Evolutionary conservation across 2,329 filamentous ascomycete genomes (phyloP), one percentile per base, ranked within the genome.

Genomic region (Diplodia seriata): DNA sequence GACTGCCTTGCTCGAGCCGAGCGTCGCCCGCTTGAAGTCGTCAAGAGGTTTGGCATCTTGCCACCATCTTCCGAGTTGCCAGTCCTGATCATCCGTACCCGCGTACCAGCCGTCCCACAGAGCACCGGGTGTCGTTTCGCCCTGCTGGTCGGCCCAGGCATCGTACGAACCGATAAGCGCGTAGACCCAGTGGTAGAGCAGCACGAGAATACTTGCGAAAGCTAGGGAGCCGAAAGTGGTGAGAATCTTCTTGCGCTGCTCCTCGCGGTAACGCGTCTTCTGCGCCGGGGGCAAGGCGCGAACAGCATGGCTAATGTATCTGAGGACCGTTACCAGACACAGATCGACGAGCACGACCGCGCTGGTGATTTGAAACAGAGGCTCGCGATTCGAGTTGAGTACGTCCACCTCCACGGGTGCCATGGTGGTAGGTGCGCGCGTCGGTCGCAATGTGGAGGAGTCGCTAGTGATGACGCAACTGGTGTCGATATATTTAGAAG

Each of bases 11-110:
- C 83, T 80, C 61, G 82, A 85, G 72, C 85, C 84, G 7, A 85
- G 80, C 4, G 87, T 78, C 29, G 87, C 85, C 69, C 86, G 83
- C 68, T 87, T 80, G 12, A 83, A 82, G 74, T 87, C 85, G 9
- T 76, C 76, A 70, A 85, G 81, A 26, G 88, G 73, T 29, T 85
- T 81, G 2, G 83, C 83, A 43, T 88, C 84, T 55, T 78, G 81
- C 68, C 87, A 73, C 87, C 87, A 89, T 31, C 82, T 80, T 12
- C 80, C 80, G 54, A 86, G 72, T 55, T 83, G 74, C 66, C 18
- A 71, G 71, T 11, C 71, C 31, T 76, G 74, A 4, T 76, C 74
- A 31, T 75, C 73, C 1, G 74, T 73, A 9, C 77, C 76, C 8
- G 80, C 75, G 29, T 82, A 81, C 70, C 77, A 79, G 36, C 76